Evolutionary conservation across 2,329 filamentous ascomycete species (phyloP).

Genomic region (Scorias spongiosa): DNA sequence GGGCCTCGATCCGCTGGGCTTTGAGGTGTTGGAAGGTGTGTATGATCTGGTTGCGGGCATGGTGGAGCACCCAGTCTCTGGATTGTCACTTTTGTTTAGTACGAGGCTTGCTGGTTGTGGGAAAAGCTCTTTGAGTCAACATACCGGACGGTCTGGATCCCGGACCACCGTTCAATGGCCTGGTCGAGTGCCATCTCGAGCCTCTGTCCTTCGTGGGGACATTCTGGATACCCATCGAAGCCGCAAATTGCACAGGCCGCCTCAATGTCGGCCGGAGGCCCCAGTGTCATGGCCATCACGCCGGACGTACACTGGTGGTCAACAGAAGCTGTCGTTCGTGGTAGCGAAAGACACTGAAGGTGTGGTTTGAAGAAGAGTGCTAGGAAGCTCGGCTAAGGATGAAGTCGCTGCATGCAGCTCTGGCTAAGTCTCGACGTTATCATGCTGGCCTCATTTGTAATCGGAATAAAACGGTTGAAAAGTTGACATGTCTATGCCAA

Average conservation of each 20-base stretch:
- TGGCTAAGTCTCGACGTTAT: neutral
- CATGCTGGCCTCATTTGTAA: neutral
- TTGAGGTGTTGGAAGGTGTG: conserved; percentile 27
- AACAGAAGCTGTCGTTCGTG: no score
- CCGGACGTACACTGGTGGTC: neutral
- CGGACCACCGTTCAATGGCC: conserved; percentile 16
- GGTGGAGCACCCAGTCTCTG: conserved; percentile 32
- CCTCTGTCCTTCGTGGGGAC: conserved; percentile 19
- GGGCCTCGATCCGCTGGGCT: conserved; percentile 25
- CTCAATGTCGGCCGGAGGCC: conserved; percentile 8
- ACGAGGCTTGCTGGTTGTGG: neutral
- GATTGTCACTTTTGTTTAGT: neutral
- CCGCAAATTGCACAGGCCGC: conserved; percentile 23
- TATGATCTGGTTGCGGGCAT: conserved; percentile 30
- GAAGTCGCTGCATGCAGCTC: neutral
- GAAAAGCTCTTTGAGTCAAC: neutral
- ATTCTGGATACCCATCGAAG: conserved; percentile 17
- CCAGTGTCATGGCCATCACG: neutral
- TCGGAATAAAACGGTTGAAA: neutral
- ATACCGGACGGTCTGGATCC: conserved; percentile 15
- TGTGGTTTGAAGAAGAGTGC: no score
- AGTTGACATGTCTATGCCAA: neutral
- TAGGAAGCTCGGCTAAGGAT: neutral
- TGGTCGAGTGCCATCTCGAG: conserved; percentile 19
- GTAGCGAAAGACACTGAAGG: no score